phyloP scores from a whole-genome alignment of 176 grass and related monocot genomes.

The Ensete glaucum region DNA sequence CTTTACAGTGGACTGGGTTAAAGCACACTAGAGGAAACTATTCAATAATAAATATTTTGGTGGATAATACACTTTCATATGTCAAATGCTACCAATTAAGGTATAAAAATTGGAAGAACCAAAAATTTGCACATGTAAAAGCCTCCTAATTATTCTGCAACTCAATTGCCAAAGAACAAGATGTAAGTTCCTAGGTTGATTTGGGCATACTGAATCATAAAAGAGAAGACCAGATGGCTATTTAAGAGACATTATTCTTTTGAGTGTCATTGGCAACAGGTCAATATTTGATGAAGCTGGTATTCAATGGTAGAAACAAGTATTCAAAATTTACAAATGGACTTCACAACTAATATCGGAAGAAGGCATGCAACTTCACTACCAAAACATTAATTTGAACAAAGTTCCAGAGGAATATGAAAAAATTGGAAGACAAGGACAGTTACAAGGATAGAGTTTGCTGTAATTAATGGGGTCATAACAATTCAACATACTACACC shows the following conservation, averaged over 20 bases:
- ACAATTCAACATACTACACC: neutral
- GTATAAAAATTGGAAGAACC: neutral
- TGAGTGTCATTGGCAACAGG: neutral
- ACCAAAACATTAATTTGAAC: neutral
- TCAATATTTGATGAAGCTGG: too few relatives aligned
- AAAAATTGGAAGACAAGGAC: neutral
- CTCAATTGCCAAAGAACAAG: neutral
- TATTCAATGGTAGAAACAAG: neutral
- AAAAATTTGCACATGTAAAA: neutral
- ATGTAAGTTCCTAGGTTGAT: neutral
- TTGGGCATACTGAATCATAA: neutral
- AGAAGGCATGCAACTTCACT: neutral
- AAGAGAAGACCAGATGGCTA: neutral
- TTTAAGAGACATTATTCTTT: neutral
- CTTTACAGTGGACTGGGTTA: neutral
- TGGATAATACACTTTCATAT: neutral
- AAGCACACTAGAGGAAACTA: neutral
- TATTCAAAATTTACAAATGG: neutral
- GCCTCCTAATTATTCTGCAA: neutral
- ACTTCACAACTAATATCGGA: neutral
- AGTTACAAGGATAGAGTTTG: neutral
- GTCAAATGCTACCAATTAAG: neutral
- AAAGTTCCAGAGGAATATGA: neutral
- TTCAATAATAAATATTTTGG: neutral
- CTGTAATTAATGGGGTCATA: neutral